phyloP scores from a whole-genome alignment of 352 stramenopile species.

The Thraustochytrium striatum region DNA sequence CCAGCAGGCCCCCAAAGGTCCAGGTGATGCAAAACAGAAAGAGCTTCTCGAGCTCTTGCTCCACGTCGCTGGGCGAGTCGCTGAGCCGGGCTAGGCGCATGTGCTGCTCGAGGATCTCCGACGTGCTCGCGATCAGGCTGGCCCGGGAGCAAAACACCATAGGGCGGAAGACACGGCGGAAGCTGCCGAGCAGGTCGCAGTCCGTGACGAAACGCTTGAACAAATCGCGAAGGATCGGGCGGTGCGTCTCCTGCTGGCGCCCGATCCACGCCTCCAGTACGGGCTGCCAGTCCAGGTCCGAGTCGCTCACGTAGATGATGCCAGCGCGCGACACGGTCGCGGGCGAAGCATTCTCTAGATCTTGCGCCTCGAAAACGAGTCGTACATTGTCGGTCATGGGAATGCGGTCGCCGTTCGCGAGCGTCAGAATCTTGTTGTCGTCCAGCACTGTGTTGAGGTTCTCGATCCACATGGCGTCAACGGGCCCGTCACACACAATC shows the following conservation, averaged over 20 bases:
- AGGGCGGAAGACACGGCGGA: constrained; percentile 78
- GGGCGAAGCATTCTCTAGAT: constrained; percentile 84
- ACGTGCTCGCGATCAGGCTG: constrained; percentile 68
- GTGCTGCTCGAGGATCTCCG: constrained; percentile 81
- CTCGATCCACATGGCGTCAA: constrained; percentile 94
- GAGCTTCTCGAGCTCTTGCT: constrained; percentile 78
- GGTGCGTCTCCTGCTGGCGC: constrained; percentile 75
- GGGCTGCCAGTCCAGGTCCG: constrained; percentile 91
- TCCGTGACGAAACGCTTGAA: constrained; percentile 93
- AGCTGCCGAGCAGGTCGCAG: constrained; percentile 90
- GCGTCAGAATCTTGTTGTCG: constrained; percentile 89
- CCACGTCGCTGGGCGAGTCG: constrained; percentile 37
- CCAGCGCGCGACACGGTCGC: constrained; percentile 91
- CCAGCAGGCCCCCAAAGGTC: constrained; percentile 89
- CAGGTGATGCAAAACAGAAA: constrained; percentile 94
- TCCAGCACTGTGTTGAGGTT: constrained; percentile 90
- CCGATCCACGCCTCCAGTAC: constrained; percentile 92
- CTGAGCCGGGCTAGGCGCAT: constrained; percentile 61
- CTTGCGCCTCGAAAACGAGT: constrained; percentile 92
- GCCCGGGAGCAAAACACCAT: constrained; percentile 87
- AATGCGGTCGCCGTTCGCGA: constrained; percentile 92
- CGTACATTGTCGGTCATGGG: constrained; percentile 89
- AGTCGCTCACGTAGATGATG: constrained; percentile 97
- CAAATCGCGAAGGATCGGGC: constrained; percentile 79
- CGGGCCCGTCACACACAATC: constrained; percentile 91